Conservation (phyloP, 139 green algal species). For the Zygnema cylindricum region DNA sequence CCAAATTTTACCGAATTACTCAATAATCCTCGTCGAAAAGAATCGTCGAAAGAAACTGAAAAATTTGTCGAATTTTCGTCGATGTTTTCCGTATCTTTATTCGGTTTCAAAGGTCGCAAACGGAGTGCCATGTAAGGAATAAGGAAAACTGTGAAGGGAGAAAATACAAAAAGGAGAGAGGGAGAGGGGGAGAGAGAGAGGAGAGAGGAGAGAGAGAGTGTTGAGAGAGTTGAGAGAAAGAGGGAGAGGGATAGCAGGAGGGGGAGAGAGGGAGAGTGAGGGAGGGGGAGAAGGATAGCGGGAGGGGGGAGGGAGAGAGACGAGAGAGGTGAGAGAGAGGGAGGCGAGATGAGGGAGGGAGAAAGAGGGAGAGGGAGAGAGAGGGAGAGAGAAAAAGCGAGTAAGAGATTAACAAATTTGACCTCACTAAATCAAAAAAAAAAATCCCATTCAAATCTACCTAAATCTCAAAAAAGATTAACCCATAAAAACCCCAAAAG, state of each 20-base stretch:
- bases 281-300: not conserved
- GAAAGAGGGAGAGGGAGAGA: not conserved
- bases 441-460: too few species aligned
- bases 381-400: too few species aligned
- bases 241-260: too few species aligned
- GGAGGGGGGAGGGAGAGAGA: slow-evolving; percentile 44
- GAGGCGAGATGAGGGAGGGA: not conserved
- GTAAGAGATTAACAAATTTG: too few species aligned
- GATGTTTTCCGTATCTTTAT: not conserved
- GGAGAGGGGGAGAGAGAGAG: not conserved
- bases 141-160: slow-evolving; percentile 42
- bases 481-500: too few species aligned
- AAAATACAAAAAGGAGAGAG: not conserved
- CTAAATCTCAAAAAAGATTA: too few species aligned
- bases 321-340: not conserved
- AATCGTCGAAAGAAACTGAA: not conserved
- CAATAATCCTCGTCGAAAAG: not conserved
- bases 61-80: not conserved
- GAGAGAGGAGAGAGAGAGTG: too few species aligned
- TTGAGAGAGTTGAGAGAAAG: too few species aligned
- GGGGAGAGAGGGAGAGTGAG: not conserved
- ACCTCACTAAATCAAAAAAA: too few species aligned
- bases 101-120: slow-evolving; percentile 10
- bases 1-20: not conserved
- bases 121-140: slow-evolving; percentile 56